A percentile compares a stretch with the other conserved stretches of the same genome.
phyloP scores from a whole-genome alignment of 2,329 filamentous ascomycete genomes.

The Epichloe aotearoae region DNA sequence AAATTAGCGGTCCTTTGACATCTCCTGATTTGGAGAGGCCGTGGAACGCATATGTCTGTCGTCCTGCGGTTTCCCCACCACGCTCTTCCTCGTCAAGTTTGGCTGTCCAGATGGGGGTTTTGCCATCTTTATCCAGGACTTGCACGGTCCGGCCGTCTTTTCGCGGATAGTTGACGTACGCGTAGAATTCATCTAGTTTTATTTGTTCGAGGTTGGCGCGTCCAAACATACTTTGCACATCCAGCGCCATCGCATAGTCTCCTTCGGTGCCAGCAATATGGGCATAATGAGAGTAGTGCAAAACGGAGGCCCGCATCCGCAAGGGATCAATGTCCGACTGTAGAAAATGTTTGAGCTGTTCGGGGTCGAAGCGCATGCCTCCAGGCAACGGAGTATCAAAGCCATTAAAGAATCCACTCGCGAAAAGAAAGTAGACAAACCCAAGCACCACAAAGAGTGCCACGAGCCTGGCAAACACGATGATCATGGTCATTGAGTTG shows the following conservation, averaged over 20 bases:
- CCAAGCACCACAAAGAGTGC: constrained; percentile 63
- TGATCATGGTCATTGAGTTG: constrained; percentile 31
- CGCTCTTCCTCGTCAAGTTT: constrained; percentile 66
- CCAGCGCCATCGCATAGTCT: constrained; percentile 73
- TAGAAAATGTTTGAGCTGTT: constrained; percentile 64
- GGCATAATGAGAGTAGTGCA: constrained; percentile 69
- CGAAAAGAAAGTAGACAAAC: constrained; percentile 73
- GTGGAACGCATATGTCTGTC: constrained; percentile 71
- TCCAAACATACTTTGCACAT: constrained; percentile 66
- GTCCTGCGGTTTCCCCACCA: constrained; percentile 46
- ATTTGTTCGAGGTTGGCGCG: constrained; percentile 64
- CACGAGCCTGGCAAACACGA: constrained; percentile 60
- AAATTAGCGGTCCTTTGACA: constrained; percentile 74
- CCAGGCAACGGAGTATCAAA: constrained; percentile 49
- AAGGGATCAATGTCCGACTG: constrained; percentile 58
- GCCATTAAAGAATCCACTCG: constrained; percentile 67
- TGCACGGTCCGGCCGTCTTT: constrained; percentile 65
- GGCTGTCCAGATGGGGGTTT: constrained; percentile 59
- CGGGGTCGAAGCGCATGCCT: constrained; percentile 64
- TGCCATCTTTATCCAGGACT: constrained; percentile 56
- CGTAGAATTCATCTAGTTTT: constrained; percentile 63
- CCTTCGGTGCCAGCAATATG: constrained; percentile 93
- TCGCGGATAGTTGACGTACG: constrained; percentile 86
- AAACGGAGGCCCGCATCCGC: constrained; percentile 57
- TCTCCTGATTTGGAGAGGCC: constrained; percentile 79